Evolutionary conservation across 2,329 filamentous ascomycete genomes (phyloP).

Genomic region (Parasarocladium wereldwijsianum): DNA sequence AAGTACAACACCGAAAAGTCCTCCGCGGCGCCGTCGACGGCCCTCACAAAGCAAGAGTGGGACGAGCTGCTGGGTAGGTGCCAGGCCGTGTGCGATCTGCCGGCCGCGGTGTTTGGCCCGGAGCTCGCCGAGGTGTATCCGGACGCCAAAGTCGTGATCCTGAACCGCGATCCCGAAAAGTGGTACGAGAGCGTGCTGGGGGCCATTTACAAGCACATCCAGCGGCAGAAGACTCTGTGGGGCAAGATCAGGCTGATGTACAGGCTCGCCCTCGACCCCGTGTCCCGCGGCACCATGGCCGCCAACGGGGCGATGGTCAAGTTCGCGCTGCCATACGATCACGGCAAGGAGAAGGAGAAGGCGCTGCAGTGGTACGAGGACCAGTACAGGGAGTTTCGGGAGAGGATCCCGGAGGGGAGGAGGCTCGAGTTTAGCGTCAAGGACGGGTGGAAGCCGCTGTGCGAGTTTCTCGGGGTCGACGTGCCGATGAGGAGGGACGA

Average conservation of each 20-base stretch:
- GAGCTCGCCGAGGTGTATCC: slow-evolving; percentile 20
- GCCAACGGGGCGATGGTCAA: slow-evolving; percentile 8
- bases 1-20: too few species aligned
- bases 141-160: slow-evolving; percentile 23
- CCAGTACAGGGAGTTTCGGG: slow-evolving; percentile 21
- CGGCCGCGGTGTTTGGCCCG: slow-evolving; percentile 34
- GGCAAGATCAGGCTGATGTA: slow-evolving; percentile 12
- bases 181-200: slow-evolving; percentile 19
- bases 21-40: slow-evolving; percentile 12
- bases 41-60: slow-evolving; percentile 24
- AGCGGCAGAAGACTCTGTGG: slow-evolving; percentile 1
- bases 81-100: slow-evolving; percentile 39
- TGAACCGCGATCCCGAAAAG: slow-evolving; percentile 22
- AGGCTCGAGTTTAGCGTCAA: slow-evolving; percentile 23
- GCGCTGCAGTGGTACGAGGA: slow-evolving; percentile 21
- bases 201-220: slow-evolving; percentile 10
- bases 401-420: slow-evolving; percentile 16
- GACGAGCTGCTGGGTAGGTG: slow-evolving; percentile 28
- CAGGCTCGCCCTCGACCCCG: slow-evolving; percentile 14
- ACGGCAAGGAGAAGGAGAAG: slow-evolving; percentile 19
- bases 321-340: slow-evolving; percentile 15
- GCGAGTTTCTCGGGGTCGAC: slow-evolving; percentile 20
- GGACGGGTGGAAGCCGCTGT: slow-evolving; percentile 27
- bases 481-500: slow-evolving; percentile 19
- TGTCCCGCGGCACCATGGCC: slow-evolving; percentile 10